Conservation (phyloP, 768 basidiomycete species). For the Lentinula guzmanii region DNA sequence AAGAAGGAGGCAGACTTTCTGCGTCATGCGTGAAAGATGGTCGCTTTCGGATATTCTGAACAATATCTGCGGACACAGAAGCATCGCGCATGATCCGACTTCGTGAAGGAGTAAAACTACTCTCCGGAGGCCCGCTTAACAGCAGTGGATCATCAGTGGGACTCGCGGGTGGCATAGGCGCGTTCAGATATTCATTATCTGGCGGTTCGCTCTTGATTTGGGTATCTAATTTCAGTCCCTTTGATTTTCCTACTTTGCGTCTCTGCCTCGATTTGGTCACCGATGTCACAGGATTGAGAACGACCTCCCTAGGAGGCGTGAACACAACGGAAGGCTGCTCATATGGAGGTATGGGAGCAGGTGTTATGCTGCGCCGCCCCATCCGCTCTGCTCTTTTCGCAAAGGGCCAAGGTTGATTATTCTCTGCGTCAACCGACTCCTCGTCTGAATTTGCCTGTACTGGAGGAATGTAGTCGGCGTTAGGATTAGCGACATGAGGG, state of each 20-base stretch:
- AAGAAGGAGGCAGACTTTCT: conserved; percentile 26
- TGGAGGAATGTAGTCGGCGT: conserved; percentile 42
- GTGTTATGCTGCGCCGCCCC: conserved; percentile 44
- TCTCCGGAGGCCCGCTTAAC: conserved; percentile 38
- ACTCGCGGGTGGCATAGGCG: conserved; percentile 61
- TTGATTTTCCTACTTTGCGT: conserved; percentile 15
- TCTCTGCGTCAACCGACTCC: neutral
- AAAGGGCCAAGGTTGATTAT: conserved; percentile 8
- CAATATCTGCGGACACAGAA: conserved; percentile 9
- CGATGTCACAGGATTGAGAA: conserved; percentile 34
- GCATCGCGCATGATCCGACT: conserved; percentile 7
- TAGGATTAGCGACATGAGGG: conserved; percentile 41
- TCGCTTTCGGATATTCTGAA: neutral
- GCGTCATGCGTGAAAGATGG: conserved; percentile 13
- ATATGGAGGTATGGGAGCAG: conserved; percentile 44
- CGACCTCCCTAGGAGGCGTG: conserved; percentile 62
- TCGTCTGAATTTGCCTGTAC: conserved; percentile 7
- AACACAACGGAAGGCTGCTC: conserved; percentile 66
- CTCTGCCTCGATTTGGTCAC: conserved; percentile 31
- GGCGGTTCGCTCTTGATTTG: conserved; percentile 62
- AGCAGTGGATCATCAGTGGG: conserved; percentile 75
- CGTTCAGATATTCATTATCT: conserved; percentile 44
- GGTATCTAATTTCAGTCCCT: conserved; percentile 16
- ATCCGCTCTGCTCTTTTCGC: conserved; percentile 13
- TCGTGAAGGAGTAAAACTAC: conserved; percentile 20